These are phyloP conservation scores for Teratosphaeria epicoccoides DNA, from an alignment of 2,329 filamentous ascomycete genomes.

Conservation along the genomic window DNA sequence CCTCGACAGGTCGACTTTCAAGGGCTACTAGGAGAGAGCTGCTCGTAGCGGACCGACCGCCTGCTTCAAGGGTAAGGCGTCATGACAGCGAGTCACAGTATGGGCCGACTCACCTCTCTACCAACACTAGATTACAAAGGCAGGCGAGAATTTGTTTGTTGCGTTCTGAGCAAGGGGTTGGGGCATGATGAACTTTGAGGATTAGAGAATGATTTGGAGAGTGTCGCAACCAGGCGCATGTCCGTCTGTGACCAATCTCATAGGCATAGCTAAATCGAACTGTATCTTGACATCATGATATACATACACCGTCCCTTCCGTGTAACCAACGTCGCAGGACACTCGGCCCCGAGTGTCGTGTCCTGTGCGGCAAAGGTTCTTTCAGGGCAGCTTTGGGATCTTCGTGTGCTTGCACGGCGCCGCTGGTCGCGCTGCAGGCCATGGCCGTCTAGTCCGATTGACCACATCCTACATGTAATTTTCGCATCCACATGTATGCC, in stretches of 20 bases:
- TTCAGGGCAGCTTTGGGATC: background rate
- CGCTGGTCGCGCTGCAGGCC: background rate
- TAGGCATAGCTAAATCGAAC: too few species aligned
- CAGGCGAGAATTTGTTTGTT: background rate
- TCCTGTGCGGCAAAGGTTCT: background rate
- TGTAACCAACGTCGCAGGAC: too few species aligned
- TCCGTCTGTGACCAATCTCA: too few species aligned
- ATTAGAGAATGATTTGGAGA: background rate
- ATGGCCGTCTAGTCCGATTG: background rate
- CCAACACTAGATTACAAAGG: background rate
- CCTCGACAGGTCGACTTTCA: slow-evolving; percentile 28
- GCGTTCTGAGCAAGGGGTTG: background rate
- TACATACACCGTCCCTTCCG: too few species aligned
- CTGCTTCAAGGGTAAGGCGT: background rate
- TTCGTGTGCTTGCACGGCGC: slow-evolving; percentile 2
- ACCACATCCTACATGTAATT: too few species aligned
- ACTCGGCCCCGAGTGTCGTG: background rate
- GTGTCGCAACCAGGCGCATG: too few species aligned
- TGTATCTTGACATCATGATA: too few species aligned
- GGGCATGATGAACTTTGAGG: background rate
- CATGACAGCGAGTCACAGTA: background rate
- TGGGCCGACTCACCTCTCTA: background rate
- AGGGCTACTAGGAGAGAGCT: slow-evolving; percentile 9
- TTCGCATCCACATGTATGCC: too few species aligned
- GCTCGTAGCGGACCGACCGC: background rate